These are phyloP conservation scores for Aspergillus neotritici DNA, from an alignment of 2,329 filamentous ascomycete genomes.

Conservation along the genomic window DNA sequence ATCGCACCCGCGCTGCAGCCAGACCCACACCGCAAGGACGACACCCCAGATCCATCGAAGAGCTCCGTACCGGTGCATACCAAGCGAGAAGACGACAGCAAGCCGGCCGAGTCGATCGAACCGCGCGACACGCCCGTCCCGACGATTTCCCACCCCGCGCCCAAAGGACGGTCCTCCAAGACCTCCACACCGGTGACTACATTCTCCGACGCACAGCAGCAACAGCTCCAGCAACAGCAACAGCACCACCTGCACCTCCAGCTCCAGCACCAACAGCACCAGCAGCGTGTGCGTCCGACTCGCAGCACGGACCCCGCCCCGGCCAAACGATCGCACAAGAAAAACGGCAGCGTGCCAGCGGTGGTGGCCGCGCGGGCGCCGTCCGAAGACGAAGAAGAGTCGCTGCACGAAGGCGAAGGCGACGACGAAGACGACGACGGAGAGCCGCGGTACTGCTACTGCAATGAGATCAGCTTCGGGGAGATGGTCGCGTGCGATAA, in stretches of 20 bases:
- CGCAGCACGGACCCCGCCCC: slow-evolving; percentile 29
- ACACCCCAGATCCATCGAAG: slow-evolving; percentile 17
- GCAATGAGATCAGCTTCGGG: slow-evolving; percentile 72
- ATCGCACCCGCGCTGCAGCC: slow-evolving; percentile 29
- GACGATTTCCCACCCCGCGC: slow-evolving; percentile 8
- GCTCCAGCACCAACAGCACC: no score
- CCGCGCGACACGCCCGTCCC: slow-evolving; percentile 29
- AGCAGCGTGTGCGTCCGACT: slow-evolving; percentile 29
- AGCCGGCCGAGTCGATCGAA: slow-evolving; percentile 25
- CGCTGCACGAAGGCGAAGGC: slow-evolving; percentile 47
- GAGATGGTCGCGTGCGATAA: slow-evolving; percentile 81
- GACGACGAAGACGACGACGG: slow-evolving; percentile 62
- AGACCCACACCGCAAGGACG: slow-evolving; percentile 30
- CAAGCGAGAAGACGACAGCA: slow-evolving; percentile 36
- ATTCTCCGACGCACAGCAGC: slow-evolving; percentile 29
- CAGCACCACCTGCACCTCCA: no score
- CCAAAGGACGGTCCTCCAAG: slow-evolving; percentile 37
- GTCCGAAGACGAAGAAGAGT: slow-evolving; percentile 39
- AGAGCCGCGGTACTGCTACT: slow-evolving; percentile 73
- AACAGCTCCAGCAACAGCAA: no score
- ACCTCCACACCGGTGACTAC: slow-evolving; percentile 37
- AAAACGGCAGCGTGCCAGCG: slow-evolving; percentile 20
- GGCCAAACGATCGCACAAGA: slow-evolving; percentile 35
- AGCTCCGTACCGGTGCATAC: slow-evolving; percentile 16
- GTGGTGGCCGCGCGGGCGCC: slow-evolving; percentile 23